phyloP scores from a whole-genome alignment of 1,284 basidiomycete genomes.

The Xerocomus cyaneibrunnescens region DNA sequence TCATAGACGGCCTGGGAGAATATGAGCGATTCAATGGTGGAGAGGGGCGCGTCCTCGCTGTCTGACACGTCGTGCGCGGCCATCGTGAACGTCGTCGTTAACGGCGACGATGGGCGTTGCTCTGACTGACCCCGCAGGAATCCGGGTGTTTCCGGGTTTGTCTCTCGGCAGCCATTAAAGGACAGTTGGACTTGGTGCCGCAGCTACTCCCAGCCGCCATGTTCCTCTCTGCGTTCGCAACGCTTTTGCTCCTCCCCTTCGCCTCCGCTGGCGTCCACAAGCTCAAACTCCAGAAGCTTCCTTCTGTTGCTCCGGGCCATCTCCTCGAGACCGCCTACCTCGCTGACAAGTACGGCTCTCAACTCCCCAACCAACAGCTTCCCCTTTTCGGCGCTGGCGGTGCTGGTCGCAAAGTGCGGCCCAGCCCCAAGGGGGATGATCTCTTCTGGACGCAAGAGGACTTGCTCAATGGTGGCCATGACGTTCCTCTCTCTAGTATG shows the following conservation, averaged over 20 bases:
- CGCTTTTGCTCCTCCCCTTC: slow-evolving; percentile 67
- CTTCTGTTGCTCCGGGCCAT: slow-evolving; percentile 59
- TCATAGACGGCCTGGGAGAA: slow-evolving; percentile 86
- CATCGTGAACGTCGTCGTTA: slow-evolving; percentile 9
- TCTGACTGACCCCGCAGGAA: slow-evolving; percentile 12
- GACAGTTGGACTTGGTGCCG: slow-evolving; percentile 14
- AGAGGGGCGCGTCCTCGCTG: slow-evolving; percentile 32
- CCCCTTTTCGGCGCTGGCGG: slow-evolving; percentile 76
- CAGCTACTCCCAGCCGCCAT: slow-evolving; percentile 48
- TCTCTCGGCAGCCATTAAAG: slow-evolving; percentile 13
- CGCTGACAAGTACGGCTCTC: slow-evolving; percentile 80
- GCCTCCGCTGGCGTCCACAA: slow-evolving; percentile 73
- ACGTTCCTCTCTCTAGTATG: slow-evolving; percentile 88
- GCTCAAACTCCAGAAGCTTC: slow-evolving; percentile 85
- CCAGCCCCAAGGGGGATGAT: slow-evolving; percentile 56
- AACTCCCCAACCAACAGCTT: slow-evolving; percentile 51
- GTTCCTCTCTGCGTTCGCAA: slow-evolving; percentile 60
- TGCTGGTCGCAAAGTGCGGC: slow-evolving; percentile 61
- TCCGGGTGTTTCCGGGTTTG: slow-evolving; percentile 26
- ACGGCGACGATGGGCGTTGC: slow-evolving; percentile 7
- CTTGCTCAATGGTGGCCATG: slow-evolving; percentile 75
- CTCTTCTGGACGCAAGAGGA: slow-evolving; percentile 84
- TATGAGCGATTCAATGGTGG: slow-evolving; percentile 65
- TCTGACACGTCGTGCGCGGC: slow-evolving; percentile 6
- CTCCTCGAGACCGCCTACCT: slow-evolving; percentile 79